Conservation (phyloP, 768 basidiomycete species). For the Mycena haematopus region DNA sequence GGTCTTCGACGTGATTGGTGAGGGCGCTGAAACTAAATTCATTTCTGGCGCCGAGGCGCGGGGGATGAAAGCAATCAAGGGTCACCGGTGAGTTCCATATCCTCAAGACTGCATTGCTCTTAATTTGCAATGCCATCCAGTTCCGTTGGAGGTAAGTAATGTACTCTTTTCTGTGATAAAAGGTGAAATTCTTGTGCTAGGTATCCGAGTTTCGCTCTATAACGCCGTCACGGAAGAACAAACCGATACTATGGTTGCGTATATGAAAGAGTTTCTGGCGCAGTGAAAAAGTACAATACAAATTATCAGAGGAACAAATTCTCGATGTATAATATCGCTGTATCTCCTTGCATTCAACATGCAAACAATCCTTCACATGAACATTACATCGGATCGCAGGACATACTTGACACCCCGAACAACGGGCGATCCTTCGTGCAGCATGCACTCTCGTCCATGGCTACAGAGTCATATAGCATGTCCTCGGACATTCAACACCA, state of each 20-base stretch:
- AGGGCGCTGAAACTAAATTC: conserved; percentile 77
- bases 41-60: conserved; percentile 77
- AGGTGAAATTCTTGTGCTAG: conserved; percentile 38
- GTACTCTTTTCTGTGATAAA: not conserved
- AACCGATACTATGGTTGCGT: conserved; percentile 64
- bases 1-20: conserved; percentile 79
- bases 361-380: conserved; percentile 40
- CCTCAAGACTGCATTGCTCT: not conserved
- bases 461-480: conserved; percentile 37
- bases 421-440: conserved; percentile 75
- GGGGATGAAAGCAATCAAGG: conserved; percentile 88
- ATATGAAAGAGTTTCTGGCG: conserved; percentile 61
- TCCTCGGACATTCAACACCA: not conserved
- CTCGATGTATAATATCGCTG: not conserved
- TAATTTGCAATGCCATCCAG: conserved; percentile 12
- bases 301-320: not conserved
- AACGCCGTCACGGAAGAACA: conserved; percentile 85
- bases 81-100: conserved; percentile 75
- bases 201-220: conserved; percentile 86
- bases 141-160: conserved; percentile 27
- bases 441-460: conserved; percentile 74
- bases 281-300: conserved; percentile 7
- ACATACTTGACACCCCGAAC: conserved; percentile 72
- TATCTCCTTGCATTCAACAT: not conserved
- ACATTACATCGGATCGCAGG: conserved; percentile 76